Conservation (phyloP, 148 eudicot species). For the Nepenthes gracilis region DNA sequence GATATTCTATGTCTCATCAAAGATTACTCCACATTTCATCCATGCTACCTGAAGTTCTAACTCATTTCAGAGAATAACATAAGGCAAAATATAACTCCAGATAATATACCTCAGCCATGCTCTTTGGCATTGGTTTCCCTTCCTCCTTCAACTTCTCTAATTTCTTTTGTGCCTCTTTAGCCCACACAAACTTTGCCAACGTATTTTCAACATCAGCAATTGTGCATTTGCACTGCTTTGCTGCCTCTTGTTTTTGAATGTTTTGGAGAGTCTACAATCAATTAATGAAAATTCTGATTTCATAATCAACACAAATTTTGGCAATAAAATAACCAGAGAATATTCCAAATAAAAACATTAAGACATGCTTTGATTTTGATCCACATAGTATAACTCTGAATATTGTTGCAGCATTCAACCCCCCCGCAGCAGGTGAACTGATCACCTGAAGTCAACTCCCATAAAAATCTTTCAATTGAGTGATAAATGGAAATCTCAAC, state of each 20-base stretch:
- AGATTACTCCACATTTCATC: too few relatives aligned
- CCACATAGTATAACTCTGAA: background rate
- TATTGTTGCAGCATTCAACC: too few relatives aligned
- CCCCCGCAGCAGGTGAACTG: too few relatives aligned
- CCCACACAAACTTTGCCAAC: conserved; percentile 73
- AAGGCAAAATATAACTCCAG: background rate
- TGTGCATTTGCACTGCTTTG: conserved; percentile 76
- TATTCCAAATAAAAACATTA: too few relatives aligned
- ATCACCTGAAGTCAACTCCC: too few relatives aligned
- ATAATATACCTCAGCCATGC: conserved; percentile 56
- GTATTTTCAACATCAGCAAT: conserved; percentile 44
- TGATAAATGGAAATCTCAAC: too few relatives aligned
- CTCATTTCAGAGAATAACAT: background rate
- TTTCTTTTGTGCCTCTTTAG: conserved; percentile 70
- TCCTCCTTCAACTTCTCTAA: conserved; percentile 67
- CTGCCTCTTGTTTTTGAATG: conserved; percentile 78
- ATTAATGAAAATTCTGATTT: conserved; percentile 9
- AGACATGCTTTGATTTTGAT: background rate
- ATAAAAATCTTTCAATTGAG: too few relatives aligned
- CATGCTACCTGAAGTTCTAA: too few relatives aligned
- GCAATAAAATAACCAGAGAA: too few relatives aligned
- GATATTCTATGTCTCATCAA: too few relatives aligned
- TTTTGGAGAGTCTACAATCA: conserved; percentile 50
- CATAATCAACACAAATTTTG: conserved; percentile 6
- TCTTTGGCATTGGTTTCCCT: conserved; percentile 81